Percentiles rank a stretch among this genome's conserved stretches.
Conservation (phyloP, 2,329 filamentous ascomycete species). For the Fusarium pseudonygamai region DNA sequence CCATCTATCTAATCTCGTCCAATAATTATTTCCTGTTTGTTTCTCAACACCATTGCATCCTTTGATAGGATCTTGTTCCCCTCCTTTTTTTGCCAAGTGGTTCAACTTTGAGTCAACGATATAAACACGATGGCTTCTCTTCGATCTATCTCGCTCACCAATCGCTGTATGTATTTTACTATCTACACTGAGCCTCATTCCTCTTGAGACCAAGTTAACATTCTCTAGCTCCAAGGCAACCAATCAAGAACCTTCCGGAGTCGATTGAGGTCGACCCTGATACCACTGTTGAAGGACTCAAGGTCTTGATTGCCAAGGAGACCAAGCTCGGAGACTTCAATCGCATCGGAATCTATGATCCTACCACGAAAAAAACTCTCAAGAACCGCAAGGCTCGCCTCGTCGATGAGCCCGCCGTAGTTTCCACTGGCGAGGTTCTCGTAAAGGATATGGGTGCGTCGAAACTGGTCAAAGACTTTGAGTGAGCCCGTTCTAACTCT, state of each 20-base stretch:
- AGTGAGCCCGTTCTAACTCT: background rate
- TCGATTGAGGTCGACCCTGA: conserved; percentile 59
- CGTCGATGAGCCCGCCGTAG: conserved; percentile 58
- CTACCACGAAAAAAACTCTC: conserved; percentile 68
- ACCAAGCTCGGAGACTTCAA: conserved; percentile 65
- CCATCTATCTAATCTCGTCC: conserved; percentile 17
- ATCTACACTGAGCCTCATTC: background rate
- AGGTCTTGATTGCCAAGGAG: conserved; percentile 62
- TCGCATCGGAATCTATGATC: conserved; percentile 70
- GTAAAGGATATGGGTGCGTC: conserved; percentile 90
- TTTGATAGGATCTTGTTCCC: conserved; percentile 1
- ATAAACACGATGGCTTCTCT: conserved; percentile 43
- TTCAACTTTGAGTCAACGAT: conserved; percentile 3
- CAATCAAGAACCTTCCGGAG: conserved; percentile 63
- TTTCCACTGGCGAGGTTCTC: conserved; percentile 68
- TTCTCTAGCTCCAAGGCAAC: conserved; percentile 56
- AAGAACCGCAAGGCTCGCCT: conserved; percentile 69
- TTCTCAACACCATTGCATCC: conserved; percentile 17
- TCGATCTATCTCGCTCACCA: conserved; percentile 55
- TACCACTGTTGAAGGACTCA: conserved; percentile 69
- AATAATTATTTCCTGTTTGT: conserved; percentile 22
- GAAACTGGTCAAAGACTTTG: background rate
- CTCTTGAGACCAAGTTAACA: conserved; percentile 6
- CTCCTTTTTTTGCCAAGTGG: conserved; percentile 2
- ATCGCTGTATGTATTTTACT: conserved; percentile 47